Conservation (phyloP, 129 eudicot genomes). For the Scalesia atractyloides region DNA sequence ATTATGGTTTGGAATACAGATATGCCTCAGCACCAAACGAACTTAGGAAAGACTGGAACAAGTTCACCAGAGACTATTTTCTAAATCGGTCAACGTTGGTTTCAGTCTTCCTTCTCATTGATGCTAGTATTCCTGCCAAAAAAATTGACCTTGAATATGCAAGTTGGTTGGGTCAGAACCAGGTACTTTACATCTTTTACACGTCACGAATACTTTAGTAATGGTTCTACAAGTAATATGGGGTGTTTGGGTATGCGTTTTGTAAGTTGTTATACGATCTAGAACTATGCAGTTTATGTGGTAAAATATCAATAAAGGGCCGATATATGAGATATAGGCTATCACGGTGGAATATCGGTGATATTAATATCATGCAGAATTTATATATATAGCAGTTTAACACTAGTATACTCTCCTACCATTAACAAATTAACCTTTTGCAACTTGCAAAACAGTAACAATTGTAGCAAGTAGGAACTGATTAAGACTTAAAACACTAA, state of each 20-base stretch:
- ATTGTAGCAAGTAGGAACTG: too few species aligned
- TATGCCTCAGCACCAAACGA: conserved; percentile 90
- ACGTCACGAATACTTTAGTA: too few species aligned
- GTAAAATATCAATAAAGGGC: too few species aligned
- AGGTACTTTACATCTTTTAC: conserved; percentile 45
- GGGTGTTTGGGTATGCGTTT: neutral
- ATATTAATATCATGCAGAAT: too few species aligned
- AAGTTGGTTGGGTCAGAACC: conserved; percentile 89
- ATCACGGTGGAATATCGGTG: too few species aligned
- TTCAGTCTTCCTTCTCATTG: conserved; percentile 90
- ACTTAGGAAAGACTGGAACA: conserved; percentile 77
- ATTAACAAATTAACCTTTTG: too few species aligned
- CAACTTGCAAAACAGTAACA: too few species aligned
- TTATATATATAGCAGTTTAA: too few species aligned
- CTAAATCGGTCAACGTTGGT: conserved; percentile 72
- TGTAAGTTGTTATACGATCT: neutral
- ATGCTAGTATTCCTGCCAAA: conserved; percentile 95
- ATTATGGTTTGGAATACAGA: conserved; percentile 42
- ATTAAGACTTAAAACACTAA: too few species aligned
- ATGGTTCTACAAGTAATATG: conserved; percentile 6
- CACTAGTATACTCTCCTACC: too few species aligned
- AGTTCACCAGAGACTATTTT: conserved; percentile 90
- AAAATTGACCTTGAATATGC: conserved; percentile 92
- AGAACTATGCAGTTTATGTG: neutral
- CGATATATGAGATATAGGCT: too few species aligned